phyloP scores from a whole-genome alignment of 2,329 filamentous ascomycete genomes.

The Lachnellula hyalina region DNA sequence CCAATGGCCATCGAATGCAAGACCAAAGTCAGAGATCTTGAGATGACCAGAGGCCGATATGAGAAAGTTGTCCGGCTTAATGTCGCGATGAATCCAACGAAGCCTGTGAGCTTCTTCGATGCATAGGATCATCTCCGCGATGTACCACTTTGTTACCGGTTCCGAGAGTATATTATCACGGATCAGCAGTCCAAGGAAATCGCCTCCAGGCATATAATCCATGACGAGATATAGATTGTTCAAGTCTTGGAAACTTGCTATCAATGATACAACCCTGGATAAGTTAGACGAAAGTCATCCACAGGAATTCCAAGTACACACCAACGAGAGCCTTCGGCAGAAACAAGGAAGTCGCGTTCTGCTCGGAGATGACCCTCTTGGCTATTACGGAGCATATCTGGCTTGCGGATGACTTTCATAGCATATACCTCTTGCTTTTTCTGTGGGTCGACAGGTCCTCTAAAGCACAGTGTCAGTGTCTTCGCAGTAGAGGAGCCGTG shows the following conservation, averaged over 20 bases:
- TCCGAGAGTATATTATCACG: slow-evolving; percentile 81
- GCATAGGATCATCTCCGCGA: slow-evolving; percentile 93
- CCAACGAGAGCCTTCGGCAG: slow-evolving; percentile 82
- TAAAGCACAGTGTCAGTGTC: neutral
- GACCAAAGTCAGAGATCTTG: slow-evolving; percentile 93
- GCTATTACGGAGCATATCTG: slow-evolving; percentile 81
- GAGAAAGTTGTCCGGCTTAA: slow-evolving; percentile 97
- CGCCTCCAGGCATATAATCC: slow-evolving; percentile 97
- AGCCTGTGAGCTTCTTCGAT: slow-evolving; percentile 54
- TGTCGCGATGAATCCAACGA: slow-evolving; percentile 87
- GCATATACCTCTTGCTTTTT: slow-evolving; percentile 65
- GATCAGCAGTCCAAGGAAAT: slow-evolving; percentile 83
- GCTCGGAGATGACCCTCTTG: slow-evolving; percentile 91
- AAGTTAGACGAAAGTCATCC: slow-evolving; percentile 5
- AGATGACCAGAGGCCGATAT: slow-evolving; percentile 83
- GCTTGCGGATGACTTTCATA: slow-evolving; percentile 96
- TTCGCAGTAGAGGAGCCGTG: neutral
- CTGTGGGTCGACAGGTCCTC: neutral
- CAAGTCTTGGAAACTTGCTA: slow-evolving; percentile 84
- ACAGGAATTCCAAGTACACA: slow-evolving; percentile 29
- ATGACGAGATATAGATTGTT: slow-evolving; percentile 87
- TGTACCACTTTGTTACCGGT: slow-evolving; percentile 73
- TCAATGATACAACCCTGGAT: slow-evolving; percentile 72
- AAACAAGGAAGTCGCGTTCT: slow-evolving; percentile 86
- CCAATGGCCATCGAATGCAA: slow-evolving; percentile 95